Percentiles rank a stretch among this genome's conserved stretches.
Evolutionary conservation across 2,329 filamentous ascomycete genomes (phyloP).

Genomic region (Akanthomyces muscarius): DNA sequence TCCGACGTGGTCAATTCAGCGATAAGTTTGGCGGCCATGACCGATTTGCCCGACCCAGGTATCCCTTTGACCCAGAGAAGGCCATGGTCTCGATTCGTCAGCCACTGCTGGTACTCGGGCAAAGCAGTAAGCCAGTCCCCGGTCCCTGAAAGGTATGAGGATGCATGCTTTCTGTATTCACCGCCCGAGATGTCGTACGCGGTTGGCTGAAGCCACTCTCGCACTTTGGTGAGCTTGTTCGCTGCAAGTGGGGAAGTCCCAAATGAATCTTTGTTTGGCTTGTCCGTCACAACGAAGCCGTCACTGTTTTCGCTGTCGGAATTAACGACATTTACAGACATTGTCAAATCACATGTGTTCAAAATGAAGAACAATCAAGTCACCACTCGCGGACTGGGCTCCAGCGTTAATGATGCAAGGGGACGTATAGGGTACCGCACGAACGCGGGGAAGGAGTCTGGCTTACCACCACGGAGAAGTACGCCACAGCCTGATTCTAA

Average conservation of each 20-base stretch:
- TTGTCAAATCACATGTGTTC: not conserved
- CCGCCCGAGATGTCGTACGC: constrained; percentile 24
- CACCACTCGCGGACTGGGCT: not conserved
- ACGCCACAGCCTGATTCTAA: not conserved
- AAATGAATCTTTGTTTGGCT: not conserved
- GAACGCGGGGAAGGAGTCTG: not conserved
- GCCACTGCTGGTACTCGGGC: constrained; percentile 21
- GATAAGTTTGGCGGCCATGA: constrained; percentile 29
- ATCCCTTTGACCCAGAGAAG: constrained; percentile 34
- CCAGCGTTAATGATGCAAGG: not conserved
- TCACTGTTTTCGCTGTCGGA: constrained; percentile 8
- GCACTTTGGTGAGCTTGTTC: constrained; percentile 20
- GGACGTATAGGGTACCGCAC: not conserved
- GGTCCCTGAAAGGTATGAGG: constrained; percentile 23
- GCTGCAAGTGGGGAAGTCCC: not conserved
- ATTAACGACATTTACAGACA: not conserved
- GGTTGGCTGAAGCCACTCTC: constrained; percentile 30
- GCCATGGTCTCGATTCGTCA: constrained; percentile 15
- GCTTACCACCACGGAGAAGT: not conserved
- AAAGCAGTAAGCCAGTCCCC: constrained; percentile 22
- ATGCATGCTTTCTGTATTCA: constrained; percentile 27
- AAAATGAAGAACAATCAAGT: not conserved
- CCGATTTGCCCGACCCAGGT: constrained; percentile 37
- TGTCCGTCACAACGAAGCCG: not conserved
- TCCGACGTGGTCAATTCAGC: constrained; percentile 11